Conservation (phyloP, 192 early-diverging fungal species). For the Backusella macrospora region DNA sequence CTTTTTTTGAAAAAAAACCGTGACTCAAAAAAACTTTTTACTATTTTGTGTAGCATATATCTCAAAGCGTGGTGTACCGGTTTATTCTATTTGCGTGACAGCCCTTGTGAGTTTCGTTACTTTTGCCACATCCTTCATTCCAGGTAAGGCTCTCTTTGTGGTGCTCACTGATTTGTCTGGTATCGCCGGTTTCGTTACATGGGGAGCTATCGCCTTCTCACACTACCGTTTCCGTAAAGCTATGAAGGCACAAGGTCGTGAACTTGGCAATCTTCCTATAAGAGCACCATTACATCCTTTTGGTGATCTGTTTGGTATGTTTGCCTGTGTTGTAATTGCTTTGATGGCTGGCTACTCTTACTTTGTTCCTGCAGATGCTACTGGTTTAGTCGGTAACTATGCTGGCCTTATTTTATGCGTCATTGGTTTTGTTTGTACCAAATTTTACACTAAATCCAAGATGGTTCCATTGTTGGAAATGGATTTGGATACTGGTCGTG, state of each 20-base stretch:
- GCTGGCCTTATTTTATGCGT: constrained; percentile 30
- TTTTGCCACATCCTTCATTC: constrained; percentile 40
- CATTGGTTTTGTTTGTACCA: constrained; percentile 24
- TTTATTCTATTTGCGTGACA: constrained; percentile 40
- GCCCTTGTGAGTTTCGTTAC: constrained; percentile 28
- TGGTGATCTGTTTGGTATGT: constrained; percentile 30
- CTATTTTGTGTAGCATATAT: constrained; percentile 24
- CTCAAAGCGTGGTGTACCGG: constrained; percentile 64
- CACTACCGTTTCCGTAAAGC: constrained; percentile 85
- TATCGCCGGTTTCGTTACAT: constrained; percentile 56
- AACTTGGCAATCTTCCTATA: constrained; percentile 68
- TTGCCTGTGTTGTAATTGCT: constrained; percentile 30
- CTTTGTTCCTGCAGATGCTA: constrained; percentile 31
- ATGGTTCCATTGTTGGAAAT: constrained; percentile 32
- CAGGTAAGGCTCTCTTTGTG: constrained; percentile 37
- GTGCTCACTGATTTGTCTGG: constrained; percentile 30
- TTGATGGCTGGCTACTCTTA: constrained; percentile 36
- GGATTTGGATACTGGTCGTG: constrained; percentile 33
- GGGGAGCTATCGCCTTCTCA: constrained; percentile 79
- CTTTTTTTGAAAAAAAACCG: not conserved
- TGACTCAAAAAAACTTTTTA: not conserved
- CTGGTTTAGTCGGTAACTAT: constrained; percentile 37
- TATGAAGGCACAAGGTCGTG: constrained; percentile 67
- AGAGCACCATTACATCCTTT: constrained; percentile 52
- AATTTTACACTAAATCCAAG: constrained; percentile 35